Conservation (phyloP, 768 basidiomycete genomes). For the Lentinula guzmanii region DNA sequence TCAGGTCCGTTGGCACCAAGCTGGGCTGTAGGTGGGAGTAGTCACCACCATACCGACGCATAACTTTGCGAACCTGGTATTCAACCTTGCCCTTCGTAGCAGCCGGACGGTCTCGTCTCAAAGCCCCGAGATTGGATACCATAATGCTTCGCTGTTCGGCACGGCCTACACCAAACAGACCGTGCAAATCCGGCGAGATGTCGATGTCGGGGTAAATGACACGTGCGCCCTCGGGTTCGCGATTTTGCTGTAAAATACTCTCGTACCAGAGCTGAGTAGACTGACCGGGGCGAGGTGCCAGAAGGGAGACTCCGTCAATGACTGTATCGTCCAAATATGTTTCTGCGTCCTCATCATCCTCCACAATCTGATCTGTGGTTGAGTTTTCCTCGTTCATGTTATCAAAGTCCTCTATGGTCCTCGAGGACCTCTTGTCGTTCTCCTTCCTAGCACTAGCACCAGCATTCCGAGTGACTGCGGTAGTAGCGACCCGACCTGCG, state of each 20-base stretch:
- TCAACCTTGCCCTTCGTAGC: slow-evolving; percentile 3
- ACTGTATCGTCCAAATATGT: not conserved
- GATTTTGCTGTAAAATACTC: not conserved
- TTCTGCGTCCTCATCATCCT: not conserved
- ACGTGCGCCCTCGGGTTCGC: not conserved
- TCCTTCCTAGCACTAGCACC: not conserved
- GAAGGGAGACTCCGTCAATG: slow-evolving; percentile 1
- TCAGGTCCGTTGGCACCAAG: slow-evolving; percentile 2
- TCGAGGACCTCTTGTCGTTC: too few relatives aligned
- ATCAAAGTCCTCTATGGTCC: too few relatives aligned
- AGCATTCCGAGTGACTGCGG: not conserved
- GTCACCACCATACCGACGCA: slow-evolving; percentile 31
- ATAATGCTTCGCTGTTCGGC: not conserved
- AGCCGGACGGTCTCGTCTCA: not conserved
- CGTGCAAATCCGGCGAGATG: not conserved
- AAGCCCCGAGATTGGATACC: not conserved
- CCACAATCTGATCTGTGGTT: not conserved
- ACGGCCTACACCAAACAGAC: not conserved
- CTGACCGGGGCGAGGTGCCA: not conserved
- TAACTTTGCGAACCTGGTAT: not conserved
- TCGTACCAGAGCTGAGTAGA: not conserved
- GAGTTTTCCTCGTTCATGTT: not conserved
- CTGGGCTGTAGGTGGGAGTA: slow-evolving; percentile 36
- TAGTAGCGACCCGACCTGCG: not conserved
- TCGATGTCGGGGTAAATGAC: not conserved